Base-by-base conservation (phyloP, 2,329 filamentous ascomycete species). In the Zelopaecilomyces penicillatus region DNA sequence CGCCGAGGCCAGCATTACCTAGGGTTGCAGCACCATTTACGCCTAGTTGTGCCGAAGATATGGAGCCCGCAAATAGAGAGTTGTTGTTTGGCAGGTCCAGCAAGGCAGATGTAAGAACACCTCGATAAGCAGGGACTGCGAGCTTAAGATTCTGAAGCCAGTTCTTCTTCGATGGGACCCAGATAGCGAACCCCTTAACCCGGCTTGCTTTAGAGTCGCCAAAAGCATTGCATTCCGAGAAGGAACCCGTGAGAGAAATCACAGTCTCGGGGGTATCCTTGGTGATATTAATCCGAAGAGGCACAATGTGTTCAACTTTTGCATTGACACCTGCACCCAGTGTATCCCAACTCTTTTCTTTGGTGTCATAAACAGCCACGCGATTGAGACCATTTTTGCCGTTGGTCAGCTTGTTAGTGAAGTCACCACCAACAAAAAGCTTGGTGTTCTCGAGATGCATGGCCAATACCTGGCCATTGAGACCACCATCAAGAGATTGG, bases 311-410 rank as follows among this genome's bases (percentile, higher is more conserved):
- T 42, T 73, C 69, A 11, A 97, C 90, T 5, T 72, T 71, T 19
- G 90, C 93, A 57, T 95, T 80, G 30, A 98, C 83, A 47, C 93
- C 93, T 31, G 83, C 85, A 36, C 93, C 93, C 5, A 98, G 74
- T 2, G 91, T 65, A 39, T 68, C 71, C 93, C 91, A 98, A 29
- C 73, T 64, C 51, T 87, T 79, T 47, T 75, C 75, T 11, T 73
- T 65, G 4, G 75, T 78, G 49, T 89, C 81, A 61, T 88, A 97
- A 6, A 82, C 71, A 5, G 87, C 93, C 36, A 95, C 73, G 51
- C 89, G 82, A 50, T 77, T 80, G 30, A 98, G 68, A 5, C 80
- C 83, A n/a, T 74, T 60, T 9, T 72, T 75, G 3, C 74, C 73
- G 38, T 75, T 75, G 44, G 78, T 74, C 27, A 72, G 71, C 0